Base-by-base conservation (phyloP, 2,329 filamentous ascomycete genomes). In the Colletotrichum tanaceti region DNA sequence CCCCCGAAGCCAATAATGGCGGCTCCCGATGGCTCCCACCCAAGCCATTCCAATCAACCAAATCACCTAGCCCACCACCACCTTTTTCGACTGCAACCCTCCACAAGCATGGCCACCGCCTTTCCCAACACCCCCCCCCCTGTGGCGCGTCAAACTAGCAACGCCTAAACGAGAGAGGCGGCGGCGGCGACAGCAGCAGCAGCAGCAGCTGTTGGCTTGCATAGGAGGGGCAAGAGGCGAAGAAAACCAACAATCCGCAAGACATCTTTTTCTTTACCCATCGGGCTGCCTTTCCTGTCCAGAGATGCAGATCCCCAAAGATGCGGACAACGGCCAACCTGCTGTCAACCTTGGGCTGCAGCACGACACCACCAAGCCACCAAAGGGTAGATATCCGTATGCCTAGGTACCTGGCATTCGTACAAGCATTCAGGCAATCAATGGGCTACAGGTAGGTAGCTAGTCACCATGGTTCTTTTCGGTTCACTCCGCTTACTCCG, bases 61-160 rank as follows among this genome's bases (percentile, higher is more conserved):
- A 46, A 20, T 46, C 28, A 35, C 5, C 16, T 28, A n/a, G 28
- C 50, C 41, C 43, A 35, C 52, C 5, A 35, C 58, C 39, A 35
- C 52, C 5, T 54, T 35, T 20, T 22, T 39, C 57, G 44, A 54
- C 38, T 68, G 54, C 61, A 65, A 59, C 61, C 54, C 65, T 54
- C 61, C 61, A 46, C 18, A n/a, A 22, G 54, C 54, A 41, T 65
- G 65, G 61, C 61, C 65, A 68, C 61, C 47, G 61, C 65, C 54
- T 68, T 54, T 65, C 65, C 53, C 47, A 53, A 47, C 47, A 65
- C n/a, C 24, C 24, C 24, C 32, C 32, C 60, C 65, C 65, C 65
- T 68, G 65, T 65, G 65, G 65, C 65, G 65, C 62, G 53, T 49
- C 55, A 50, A 35, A 55, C 65, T 68, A 68, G 61, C 62, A 61